Percentiles rank a stretch among this genome's conserved stretches.
These are phyloP conservation scores for Epichloe sylvatica DNA, from an alignment of 2,329 filamentous ascomycete species.

Conservation along the genomic window DNA sequence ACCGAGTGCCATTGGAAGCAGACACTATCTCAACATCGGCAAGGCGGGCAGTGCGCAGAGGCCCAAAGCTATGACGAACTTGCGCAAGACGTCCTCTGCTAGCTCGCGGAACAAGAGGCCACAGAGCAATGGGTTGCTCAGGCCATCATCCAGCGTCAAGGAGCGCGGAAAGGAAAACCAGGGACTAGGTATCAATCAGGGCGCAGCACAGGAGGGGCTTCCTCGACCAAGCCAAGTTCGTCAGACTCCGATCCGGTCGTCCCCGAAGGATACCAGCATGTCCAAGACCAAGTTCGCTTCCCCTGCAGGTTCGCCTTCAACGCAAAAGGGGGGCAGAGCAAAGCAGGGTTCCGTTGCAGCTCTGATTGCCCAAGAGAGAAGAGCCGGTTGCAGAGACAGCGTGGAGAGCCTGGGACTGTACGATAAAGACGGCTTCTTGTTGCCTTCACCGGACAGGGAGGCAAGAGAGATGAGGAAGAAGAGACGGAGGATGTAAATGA, in stretches of 20 bases:
- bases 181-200: constrained; percentile 7
- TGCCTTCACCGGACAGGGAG: constrained; percentile 26
- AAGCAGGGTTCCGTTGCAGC: constrained; percentile 16
- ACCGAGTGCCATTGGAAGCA: constrained; percentile 23
- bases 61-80: constrained; percentile 8
- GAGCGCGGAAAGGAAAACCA: constrained; percentile 18
- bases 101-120: background rate
- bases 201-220: constrained; percentile 8
- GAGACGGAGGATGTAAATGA: background rate
- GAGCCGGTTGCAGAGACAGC: constrained; percentile 13
- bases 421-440: constrained; percentile 32
- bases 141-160: constrained; percentile 3
- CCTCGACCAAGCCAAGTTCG: constrained; percentile 8
- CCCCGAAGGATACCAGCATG: background rate
- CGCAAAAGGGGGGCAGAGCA: constrained; percentile 6
- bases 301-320: background rate
- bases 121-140: background rate
- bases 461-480: background rate
- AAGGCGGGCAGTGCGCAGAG: constrained; percentile 9
- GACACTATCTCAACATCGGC: constrained; percentile 35
- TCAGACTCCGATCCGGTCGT: background rate
- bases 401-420: constrained; percentile 29
- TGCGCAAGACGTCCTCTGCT: constrained; percentile 5
- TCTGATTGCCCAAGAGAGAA: constrained; percentile 12
- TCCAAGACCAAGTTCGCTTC: background rate